Evolutionary conservation across 495 filamentous ascomycete species (phyloP).

Genomic region (Durotheca rogersii): DNA sequence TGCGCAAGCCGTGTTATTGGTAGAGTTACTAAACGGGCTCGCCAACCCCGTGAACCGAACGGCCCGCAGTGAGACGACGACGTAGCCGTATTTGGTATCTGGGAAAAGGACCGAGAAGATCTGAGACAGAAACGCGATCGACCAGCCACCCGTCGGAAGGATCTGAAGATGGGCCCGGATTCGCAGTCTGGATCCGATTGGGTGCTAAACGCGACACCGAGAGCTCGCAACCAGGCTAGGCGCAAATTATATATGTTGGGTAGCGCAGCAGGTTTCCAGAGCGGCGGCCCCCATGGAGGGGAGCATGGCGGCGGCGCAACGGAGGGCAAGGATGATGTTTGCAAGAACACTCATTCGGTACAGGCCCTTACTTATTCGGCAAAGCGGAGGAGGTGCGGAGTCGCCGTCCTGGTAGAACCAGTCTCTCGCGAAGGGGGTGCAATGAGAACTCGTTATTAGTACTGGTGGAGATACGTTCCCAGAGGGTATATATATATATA

Average conservation of each 20-base stretch:
- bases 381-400: neutral
- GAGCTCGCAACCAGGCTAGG: neutral
- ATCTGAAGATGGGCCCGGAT: neutral
- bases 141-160: neutral
- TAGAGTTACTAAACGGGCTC: too few relatives aligned
- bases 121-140: neutral
- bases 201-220: neutral
- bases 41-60: too few relatives aligned
- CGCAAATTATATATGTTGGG: neutral
- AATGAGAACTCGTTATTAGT: neutral
- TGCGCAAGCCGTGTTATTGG: too few relatives aligned
- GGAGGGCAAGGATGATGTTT: conserved; percentile 11
- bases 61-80: too few relatives aligned
- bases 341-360: too few relatives aligned
- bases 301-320: conserved; percentile 21
- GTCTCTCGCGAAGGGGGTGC: neutral
- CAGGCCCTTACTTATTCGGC: conserved; percentile 16
- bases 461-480: too few relatives aligned
- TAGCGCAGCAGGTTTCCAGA: neutral
- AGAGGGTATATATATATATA: neutral
- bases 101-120: neutral
- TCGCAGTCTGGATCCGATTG: neutral
- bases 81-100: too few relatives aligned
- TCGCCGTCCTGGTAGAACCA: conserved; percentile 2
- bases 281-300: neutral